These are phyloP conservation scores for Leptographium lundbergii DNA, from an alignment of 2,329 filamentous ascomycete species.

Conservation along the genomic window DNA sequence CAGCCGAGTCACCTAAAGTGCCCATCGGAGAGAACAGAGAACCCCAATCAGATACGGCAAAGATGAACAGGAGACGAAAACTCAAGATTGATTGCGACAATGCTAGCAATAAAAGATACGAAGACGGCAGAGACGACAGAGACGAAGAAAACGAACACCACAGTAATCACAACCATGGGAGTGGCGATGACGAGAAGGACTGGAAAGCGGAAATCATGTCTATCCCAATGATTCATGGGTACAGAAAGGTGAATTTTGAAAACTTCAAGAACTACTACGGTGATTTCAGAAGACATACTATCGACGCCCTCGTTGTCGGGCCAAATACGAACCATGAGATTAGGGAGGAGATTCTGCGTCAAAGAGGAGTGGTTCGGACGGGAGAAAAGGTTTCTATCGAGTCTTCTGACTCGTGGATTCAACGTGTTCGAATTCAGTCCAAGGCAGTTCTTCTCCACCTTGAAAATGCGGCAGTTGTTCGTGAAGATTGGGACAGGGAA, in stretches of 20 bases:
- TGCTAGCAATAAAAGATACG: too few species aligned
- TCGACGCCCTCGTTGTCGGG: conserved; percentile 22
- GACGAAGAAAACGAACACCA: not conserved
- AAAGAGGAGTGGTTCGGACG: not conserved
- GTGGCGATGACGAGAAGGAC: not conserved
- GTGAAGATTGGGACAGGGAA: conserved; percentile 11
- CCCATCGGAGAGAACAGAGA: not conserved
- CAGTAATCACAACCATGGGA: not conserved
- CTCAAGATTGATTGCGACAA: not conserved
- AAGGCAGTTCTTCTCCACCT: conserved; percentile 26
- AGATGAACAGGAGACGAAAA: not conserved
- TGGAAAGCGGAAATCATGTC: not conserved
- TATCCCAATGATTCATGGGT: conserved; percentile 21
- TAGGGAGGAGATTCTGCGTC: conserved; percentile 12
- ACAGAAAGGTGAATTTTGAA: conserved; percentile 25
- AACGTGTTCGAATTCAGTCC: conserved; percentile 28
- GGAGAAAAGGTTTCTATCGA: not conserved
- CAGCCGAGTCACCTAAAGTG: not conserved
- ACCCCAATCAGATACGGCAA: not conserved
- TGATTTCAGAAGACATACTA: conserved; percentile 23
- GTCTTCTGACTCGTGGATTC: conserved; percentile 14
- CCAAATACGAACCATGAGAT: not conserved
- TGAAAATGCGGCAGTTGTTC: conserved; percentile 14
- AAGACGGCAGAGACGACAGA: not conserved
- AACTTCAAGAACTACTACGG: conserved; percentile 27